Evolutionary conservation across 2,329 filamentous ascomycete genomes (phyloP).

Genomic region (Didymella segeticola): DNA sequence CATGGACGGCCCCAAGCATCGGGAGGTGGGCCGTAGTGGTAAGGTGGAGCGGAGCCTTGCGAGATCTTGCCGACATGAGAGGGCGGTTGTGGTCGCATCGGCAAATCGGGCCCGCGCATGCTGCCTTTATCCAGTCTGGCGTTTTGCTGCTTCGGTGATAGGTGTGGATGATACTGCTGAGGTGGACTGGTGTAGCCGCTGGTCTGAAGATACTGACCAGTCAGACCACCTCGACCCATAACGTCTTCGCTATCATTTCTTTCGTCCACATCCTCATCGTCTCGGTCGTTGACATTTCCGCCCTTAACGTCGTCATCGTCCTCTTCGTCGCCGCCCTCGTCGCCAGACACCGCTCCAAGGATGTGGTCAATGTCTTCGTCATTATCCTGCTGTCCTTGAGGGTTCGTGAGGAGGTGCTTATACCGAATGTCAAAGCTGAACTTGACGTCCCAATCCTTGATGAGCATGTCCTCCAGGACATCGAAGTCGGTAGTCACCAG

Average conservation of each 20-base stretch:
- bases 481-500: slow-evolving; percentile 43
- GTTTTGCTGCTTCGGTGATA: background rate
- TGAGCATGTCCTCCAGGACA: slow-evolving; percentile 42
- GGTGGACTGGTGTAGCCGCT: slow-evolving; percentile 18
- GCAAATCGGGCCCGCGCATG: background rate
- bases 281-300: background rate
- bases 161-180: background rate
- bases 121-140: slow-evolving; percentile 11
- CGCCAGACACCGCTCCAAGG: slow-evolving; percentile 14
- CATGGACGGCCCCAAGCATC: slow-evolving; percentile 15
- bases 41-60: slow-evolving; percentile 1
- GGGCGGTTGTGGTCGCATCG: background rate
- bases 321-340: slow-evolving; percentile 11
- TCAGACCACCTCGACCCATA: slow-evolving; percentile 9
- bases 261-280: slow-evolving; percentile 8
- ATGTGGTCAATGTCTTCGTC: slow-evolving; percentile 36
- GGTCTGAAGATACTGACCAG: slow-evolving; percentile 5
- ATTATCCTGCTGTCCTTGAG: slow-evolving; percentile 20
- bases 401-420: slow-evolving; percentile 38
- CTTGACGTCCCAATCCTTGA: slow-evolving; percentile 30
- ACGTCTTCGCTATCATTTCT: slow-evolving; percentile 10
- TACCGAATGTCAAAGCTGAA: slow-evolving; percentile 39
- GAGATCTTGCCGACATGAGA: background rate
- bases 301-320: slow-evolving; percentile 6
- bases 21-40: background rate